Evolutionary conservation across 1,284 basidiomycete genomes (phyloP).

Genomic region (Pyrrhoderma noxium): DNA sequence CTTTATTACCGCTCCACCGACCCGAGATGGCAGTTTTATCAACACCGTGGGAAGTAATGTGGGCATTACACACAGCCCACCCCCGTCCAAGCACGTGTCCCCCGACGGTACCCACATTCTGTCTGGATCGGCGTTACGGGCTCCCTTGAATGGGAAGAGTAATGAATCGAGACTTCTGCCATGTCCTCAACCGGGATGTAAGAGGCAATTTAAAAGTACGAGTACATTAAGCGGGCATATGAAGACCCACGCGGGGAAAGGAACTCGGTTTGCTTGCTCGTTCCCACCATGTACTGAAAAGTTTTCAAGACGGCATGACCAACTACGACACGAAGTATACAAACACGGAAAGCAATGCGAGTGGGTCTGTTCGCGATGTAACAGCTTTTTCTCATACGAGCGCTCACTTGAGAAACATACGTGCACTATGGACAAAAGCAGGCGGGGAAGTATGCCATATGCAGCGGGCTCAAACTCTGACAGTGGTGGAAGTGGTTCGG

Average conservation of each 20-base stretch:
- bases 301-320: slow-evolving; percentile 20
- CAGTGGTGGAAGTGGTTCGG: slow-evolving; percentile 3
- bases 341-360: slow-evolving; percentile 20
- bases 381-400: slow-evolving; percentile 20
- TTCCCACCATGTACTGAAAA: slow-evolving; percentile 19
- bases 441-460: slow-evolving; percentile 14
- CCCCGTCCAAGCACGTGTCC: slow-evolving; percentile 1
- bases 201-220: slow-evolving; percentile 18
- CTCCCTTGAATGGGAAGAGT: background rate
- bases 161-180: slow-evolving; percentile 14
- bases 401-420: slow-evolving; percentile 19
- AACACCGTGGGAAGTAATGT: background rate
- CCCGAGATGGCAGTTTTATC: background rate
- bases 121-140: background rate
- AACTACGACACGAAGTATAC: slow-evolving; percentile 19
- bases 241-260: slow-evolving; percentile 18
- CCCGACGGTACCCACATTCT: slow-evolving; percentile 4
- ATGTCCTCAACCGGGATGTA: slow-evolving; percentile 16
- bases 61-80: background rate
- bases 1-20: slow-evolving; percentile 6
- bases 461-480: background rate
- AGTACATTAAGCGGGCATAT: slow-evolving; percentile 17
- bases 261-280: slow-evolving; percentile 17
- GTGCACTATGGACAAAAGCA: slow-evolving; percentile 18
- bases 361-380: slow-evolving; percentile 16